Conservation (phyloP, 352 stramenopile genomes). For the Phytopythium kandeliae region DNA sequence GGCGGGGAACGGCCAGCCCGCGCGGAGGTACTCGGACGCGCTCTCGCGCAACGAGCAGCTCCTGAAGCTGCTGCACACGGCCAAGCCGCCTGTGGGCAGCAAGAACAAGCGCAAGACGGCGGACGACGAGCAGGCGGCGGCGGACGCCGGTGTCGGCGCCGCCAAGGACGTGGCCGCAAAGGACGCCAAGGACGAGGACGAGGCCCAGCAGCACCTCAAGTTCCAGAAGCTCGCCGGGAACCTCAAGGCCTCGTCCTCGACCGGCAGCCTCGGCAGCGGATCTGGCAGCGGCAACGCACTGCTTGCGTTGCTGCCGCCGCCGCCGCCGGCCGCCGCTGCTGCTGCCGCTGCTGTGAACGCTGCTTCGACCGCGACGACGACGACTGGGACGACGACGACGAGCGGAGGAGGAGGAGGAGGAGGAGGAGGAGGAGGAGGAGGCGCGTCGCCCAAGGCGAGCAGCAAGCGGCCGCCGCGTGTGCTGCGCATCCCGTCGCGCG, state of each 20-base stretch:
- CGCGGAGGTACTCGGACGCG: conserved; percentile 30
- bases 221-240: conserved; percentile 43
- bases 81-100: conserved; percentile 11
- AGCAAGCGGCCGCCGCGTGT: conserved; percentile 33
- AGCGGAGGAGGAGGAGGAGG: no score
- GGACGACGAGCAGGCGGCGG: conserved; percentile 18
- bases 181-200: conserved; percentile 13
- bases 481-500: conserved; percentile 38
- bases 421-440: no score
- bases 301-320: conserved; percentile 26
- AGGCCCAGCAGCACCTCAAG: conserved; percentile 32
- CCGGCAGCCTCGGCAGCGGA: conserved; percentile 33
- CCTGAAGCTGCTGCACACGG: conserved; percentile 43
- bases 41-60: conserved; percentile 52
- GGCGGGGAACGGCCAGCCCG: no score
- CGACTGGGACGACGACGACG: no score
- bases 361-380: no score
- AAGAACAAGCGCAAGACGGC: conserved; percentile 51
- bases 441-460: conserved; percentile 30
- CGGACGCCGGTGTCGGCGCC: conserved; percentile 7
- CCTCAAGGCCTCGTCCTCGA: conserved; percentile 40
- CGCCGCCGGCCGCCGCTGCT: conserved; percentile 20
- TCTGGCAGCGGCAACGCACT: conserved; percentile 30
- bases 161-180: no score
- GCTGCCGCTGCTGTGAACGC: conserved; percentile 12